Base-by-base conservation (phyloP, 306 rosid species). In the Dalbergia cochinchinensis region DNA sequence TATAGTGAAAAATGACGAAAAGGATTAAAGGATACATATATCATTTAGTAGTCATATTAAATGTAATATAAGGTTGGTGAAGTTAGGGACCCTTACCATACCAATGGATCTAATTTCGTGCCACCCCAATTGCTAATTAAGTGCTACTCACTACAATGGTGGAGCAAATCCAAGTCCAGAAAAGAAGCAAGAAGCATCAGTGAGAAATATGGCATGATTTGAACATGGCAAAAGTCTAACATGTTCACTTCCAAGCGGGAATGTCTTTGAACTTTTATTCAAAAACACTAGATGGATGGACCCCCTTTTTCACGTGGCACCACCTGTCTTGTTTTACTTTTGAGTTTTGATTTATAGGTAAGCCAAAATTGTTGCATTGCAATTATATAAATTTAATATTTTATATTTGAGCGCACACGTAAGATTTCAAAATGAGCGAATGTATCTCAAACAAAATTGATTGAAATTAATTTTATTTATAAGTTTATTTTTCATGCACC, bases 211-310 rank as follows among this genome's bases (percentile, higher is more conserved):
- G 51, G 18, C 9, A 37, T 37, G 41, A 50, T 50, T 50, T 55
- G 53, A 73, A 80, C 3, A 37, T 16, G 11, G 26, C 4, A 45
- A 65, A 65, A 34, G 18, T n/a, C 10, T 57, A n/a, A 12, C 44
- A 51, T 72, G 42, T 22, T 20, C n/a, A 13, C 19, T 33, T 1
- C 31, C 5, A 62, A 82, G 85, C 78, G 63, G 74, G 78, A 82
- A 63, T 26, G 42, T 26, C 34, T 76, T 76, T 42, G 3, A 67
- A 82, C 72, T 7, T 8, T 37, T 26, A 22, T 74, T 81, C 33
- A 68, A 74, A 74, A 74, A 81, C 64, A 57, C 16, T 39, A 35
- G 35, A 20, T 37, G 20, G 54, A n/a, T 50, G 2, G 47, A 42
- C 2, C 59, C 37, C 12, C 20, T 4, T 19, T 3, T n/a, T 45